These are phyloP conservation scores for Cryptosporidium muris DNA, from an alignment of 169 alveolate species.

Conservation along the genomic window DNA sequence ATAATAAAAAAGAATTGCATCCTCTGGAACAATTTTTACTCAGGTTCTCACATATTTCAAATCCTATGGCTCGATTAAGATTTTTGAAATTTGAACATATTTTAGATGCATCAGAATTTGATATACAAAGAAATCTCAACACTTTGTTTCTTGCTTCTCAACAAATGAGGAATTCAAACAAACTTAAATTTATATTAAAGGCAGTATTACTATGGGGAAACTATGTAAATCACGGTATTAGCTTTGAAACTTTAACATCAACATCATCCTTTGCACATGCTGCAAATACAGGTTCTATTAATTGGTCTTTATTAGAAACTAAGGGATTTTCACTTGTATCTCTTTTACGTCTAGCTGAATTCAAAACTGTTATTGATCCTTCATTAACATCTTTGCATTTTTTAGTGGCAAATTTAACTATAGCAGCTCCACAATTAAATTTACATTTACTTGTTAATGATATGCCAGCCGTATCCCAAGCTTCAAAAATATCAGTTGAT, in stretches of 20 bases:
- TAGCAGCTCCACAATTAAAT: conserved; percentile 27
- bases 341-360: conserved; percentile 72
- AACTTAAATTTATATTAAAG: conserved; percentile 65
- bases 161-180: conserved; percentile 61
- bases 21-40: conserved; percentile 57
- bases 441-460: conserved; percentile 29
- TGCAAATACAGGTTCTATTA: conserved; percentile 42
- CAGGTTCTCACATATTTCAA: conserved; percentile 64
- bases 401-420: conserved; percentile 71
- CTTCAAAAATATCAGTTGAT: conserved; percentile 65
- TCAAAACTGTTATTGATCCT: conserved; percentile 74
- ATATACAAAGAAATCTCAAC: conserved; percentile 52
- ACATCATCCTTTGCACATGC: conserved; percentile 52
- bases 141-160: conserved; percentile 70
- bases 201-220: conserved; percentile 76
- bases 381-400: conserved; percentile 74
- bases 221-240: conserved; percentile 76
- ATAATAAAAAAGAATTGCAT: conserved; percentile 39
- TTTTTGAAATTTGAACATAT: conserved; percentile 61
- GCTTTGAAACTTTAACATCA: conserved; percentile 10
- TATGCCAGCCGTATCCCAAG: conserved; percentile 61
- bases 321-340: conserved; percentile 74
- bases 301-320: conserved; percentile 71
- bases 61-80: conserved; percentile 60
- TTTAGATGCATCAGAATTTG: conserved; percentile 59